phyloP scores from a whole-genome alignment of 345 rosid species.

The Linum usitatissimum region DNA sequence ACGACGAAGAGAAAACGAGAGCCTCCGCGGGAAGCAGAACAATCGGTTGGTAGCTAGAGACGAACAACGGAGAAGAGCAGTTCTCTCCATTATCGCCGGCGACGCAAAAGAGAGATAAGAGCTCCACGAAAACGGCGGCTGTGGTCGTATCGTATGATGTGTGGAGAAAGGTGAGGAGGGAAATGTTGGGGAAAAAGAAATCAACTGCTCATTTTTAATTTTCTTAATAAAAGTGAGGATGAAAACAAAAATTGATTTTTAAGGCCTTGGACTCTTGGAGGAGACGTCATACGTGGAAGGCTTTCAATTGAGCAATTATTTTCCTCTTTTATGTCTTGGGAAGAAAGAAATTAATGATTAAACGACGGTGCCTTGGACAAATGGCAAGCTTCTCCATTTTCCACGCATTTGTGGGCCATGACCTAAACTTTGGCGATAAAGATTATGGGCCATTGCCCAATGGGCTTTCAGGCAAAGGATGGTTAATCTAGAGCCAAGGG shows the following conservation, averaged over 20 bases:
- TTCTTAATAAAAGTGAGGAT: background rate
- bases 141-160: background rate
- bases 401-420: too few relatives aligned
- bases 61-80: background rate
- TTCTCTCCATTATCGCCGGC: background rate
- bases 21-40: background rate
- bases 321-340: too few relatives aligned
- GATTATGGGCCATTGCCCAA: too few relatives aligned
- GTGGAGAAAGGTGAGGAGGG: background rate
- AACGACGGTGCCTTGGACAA: too few relatives aligned
- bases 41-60: conserved; percentile 1
- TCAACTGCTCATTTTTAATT: background rate
- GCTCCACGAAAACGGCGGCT: background rate
- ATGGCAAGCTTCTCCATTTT: too few relatives aligned
- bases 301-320: too few relatives aligned
- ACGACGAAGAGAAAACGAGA: background rate
- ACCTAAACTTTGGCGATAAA: too few relatives aligned
- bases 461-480: too few relatives aligned
- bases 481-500: too few relatives aligned
- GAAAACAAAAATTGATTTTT: background rate
- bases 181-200: background rate
- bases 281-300: background rate
- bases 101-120: background rate
- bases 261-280: background rate
- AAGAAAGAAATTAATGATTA: too few relatives aligned